Base-by-base conservation (phyloP, 2,329 filamentous ascomycete genomes). In the Aspergillus tanneri region DNA sequence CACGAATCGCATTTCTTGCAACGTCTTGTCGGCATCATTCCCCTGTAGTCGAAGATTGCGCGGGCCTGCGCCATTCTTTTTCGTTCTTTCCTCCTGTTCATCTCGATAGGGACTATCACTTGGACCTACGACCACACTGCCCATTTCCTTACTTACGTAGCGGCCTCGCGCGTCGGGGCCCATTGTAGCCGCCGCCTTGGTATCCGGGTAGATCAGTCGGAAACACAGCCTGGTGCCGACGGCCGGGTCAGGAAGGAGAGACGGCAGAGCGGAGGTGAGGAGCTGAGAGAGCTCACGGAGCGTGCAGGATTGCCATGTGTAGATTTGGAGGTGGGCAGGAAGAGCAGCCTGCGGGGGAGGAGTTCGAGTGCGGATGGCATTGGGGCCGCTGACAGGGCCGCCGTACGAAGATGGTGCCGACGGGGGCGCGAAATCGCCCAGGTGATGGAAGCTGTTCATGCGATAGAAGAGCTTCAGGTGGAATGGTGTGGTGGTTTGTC, bases 141-240 rank as follows among this genome's bases (percentile, higher is more conserved):
- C 92, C 0, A 97, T 77, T 50, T 95, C 89, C 61, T 89, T 90
- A 18, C 83, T 83, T 12, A 86, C 77, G 71, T 87, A 96, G 24
- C 85, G 81, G 53, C 81, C 78, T 42, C 77, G 70, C 21, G 69
- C 72, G 42, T 72, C 62, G 14, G 58, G 56, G 16, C 68, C 69
- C 44, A 65, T 69, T 55, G 60, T 68, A 56, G 58, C 69, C 22
- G 60, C 67, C 55, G 46, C 71, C 62, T 50, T 76, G 19, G 87
- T 82, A 68, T 96, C 90, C 2, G 88, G 87, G 66, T 87, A 96
- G 45, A 96, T 83, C 14, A 96, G 81, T 39, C 91, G 86, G 72
- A 93, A 97, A 52, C 83, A 84, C n/a, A 96, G 78, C 45, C 92
- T 84, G 7, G 90, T 92, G 52, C 92, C 91, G 32, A 90, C 79